Conservation (phyloP, 2,329 filamentous ascomycete genomes). For the Colletotrichum echinochloae region DNA sequence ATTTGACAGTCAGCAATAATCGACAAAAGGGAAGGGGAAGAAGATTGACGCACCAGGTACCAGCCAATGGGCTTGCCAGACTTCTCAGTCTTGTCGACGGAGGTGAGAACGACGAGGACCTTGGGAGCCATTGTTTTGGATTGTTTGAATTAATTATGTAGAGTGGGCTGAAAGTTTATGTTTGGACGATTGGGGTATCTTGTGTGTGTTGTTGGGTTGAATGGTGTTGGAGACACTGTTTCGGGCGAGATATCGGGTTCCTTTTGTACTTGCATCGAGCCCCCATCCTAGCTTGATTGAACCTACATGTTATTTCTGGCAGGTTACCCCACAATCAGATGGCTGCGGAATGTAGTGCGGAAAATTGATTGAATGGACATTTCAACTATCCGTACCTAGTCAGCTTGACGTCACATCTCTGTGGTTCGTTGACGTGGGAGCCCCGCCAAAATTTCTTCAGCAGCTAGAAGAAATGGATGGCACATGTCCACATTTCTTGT, state of each 20-base stretch:
- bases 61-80: conserved; percentile 73
- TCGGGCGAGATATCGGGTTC: conserved; percentile 15
- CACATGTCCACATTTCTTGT: conserved; percentile 19
- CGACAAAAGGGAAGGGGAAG: not conserved
- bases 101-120: conserved; percentile 78
- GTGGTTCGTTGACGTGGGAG: not conserved
- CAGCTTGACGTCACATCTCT: conserved; percentile 37
- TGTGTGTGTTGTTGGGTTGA: conserved; percentile 18
- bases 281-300: conserved; percentile 19
- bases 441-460: conserved; percentile 34
- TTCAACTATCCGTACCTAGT: no score
- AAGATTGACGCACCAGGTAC: conserved; percentile 67
- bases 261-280: conserved; percentile 29
- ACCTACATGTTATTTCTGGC: conserved; percentile 5
- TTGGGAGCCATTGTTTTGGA: conserved; percentile 56
- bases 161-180: not conserved
- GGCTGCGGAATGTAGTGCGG: conserved; percentile 12
- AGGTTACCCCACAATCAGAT: conserved; percentile 26
- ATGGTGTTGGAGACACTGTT: not conserved
- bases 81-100: conserved; percentile 63
- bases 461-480: not conserved
- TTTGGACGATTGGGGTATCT: conserved; percentile 12
- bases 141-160: not conserved
- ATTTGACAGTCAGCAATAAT: conserved; percentile 23
- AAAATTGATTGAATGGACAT: conserved; percentile 3